Evolutionary conservation across 2,329 filamentous ascomycete species (phyloP).

Genomic region (Clarireedia homoeocarpa): DNA sequence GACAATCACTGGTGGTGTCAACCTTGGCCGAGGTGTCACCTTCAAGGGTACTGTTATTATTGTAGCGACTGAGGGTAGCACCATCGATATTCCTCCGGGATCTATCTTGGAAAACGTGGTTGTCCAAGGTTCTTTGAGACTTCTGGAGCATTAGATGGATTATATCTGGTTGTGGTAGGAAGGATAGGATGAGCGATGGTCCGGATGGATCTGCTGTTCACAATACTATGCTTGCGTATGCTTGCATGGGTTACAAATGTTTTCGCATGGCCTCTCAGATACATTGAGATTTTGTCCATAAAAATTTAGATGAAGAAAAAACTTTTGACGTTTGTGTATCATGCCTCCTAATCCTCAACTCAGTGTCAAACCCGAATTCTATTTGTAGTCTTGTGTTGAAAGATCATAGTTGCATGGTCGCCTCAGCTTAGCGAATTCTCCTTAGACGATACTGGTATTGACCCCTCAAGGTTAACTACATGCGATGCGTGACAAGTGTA

Average conservation of each 20-base stretch:
- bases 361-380: background rate
- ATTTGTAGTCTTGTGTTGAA: background rate
- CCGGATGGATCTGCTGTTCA: conserved; percentile 7
- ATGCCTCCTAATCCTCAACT: background rate
- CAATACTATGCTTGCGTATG: background rate
- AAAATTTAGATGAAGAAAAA: background rate
- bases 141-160: conserved; percentile 53
- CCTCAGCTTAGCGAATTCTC: too few species aligned
- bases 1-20: conserved; percentile 95
- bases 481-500: too few species aligned
- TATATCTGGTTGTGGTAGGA: background rate
- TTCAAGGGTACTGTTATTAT: conserved; percentile 99
- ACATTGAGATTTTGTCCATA: background rate
- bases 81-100: conserved; percentile 93
- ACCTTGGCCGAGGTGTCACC: conserved; percentile 89
- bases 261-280: conserved; percentile 5
- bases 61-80: conserved; percentile 93
- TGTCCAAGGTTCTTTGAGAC: conserved; percentile 87
- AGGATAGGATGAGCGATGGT: background rate
- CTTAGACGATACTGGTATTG: too few species aligned
- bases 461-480: too few species aligned
- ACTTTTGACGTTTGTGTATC: background rate
- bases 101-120: conserved; percentile 98
- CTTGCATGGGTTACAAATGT: background rate
- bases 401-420: too few species aligned